A percentile compares a stretch with the other conserved stretches of the same genome.
Evolutionary conservation across 2,329 filamentous ascomycete genomes (phyloP).

Genomic region (Sclerotinia glacialis): DNA sequence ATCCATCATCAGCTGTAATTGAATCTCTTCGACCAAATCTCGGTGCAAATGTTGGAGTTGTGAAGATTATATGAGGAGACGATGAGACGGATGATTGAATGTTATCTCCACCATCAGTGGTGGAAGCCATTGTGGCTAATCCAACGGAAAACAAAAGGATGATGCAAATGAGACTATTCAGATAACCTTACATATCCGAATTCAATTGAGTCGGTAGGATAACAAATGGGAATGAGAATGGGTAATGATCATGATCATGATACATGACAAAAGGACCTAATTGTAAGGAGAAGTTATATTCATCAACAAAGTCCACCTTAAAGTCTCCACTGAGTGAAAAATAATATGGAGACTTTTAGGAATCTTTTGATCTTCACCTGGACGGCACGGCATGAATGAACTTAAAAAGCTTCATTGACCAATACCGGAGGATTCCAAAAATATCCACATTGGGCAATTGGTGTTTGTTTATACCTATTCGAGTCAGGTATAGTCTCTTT

Average conservation of each 20-base stretch:
- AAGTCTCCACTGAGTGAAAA: conserved; percentile 12
- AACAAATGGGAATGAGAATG: neutral
- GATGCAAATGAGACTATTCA: conserved; percentile 18
- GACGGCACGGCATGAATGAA: conserved; percentile 2
- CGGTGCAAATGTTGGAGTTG: conserved; percentile 22
- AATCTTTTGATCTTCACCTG: neutral
- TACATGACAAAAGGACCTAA: no score
- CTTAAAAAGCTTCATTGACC: neutral
- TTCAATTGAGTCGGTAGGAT: neutral
- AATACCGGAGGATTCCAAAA: neutral
- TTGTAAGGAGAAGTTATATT: neutral
- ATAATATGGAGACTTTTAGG: conserved; percentile 7
- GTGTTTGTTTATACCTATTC: no score
- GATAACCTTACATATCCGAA: conserved; percentile 1
- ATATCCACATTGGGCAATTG: conserved; percentile 5
- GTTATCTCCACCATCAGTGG: conserved; percentile 23
- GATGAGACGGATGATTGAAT: conserved; percentile 5
- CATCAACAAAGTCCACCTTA: neutral
- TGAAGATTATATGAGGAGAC: conserved; percentile 27
- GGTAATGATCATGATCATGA: no score
- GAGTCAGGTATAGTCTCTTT: neutral
- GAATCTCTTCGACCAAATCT: conserved; percentile 7
- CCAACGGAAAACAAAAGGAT: neutral
- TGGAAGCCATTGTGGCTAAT: conserved; percentile 27
- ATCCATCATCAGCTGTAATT: conserved; percentile 21